Conservation (phyloP, 2,329 filamentous ascomycete genomes). For the Alternaria postmessia region DNA sequence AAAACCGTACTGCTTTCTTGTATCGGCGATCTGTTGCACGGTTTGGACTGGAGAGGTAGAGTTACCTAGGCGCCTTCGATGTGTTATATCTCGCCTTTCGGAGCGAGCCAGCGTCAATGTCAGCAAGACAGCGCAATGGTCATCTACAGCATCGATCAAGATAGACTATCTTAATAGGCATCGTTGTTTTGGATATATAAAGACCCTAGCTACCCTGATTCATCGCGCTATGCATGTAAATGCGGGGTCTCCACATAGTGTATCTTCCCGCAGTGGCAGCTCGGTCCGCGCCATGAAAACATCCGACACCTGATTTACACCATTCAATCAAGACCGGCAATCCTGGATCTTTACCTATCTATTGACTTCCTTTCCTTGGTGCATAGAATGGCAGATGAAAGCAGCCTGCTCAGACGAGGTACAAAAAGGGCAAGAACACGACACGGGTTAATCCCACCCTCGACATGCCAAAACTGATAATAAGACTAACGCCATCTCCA, state of each 20-base stretch:
- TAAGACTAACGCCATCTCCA: neutral
- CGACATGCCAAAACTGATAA: neutral
- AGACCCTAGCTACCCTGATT: neutral
- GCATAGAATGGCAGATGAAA: neutral
- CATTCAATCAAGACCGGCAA: neutral
- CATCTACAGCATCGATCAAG: neutral
- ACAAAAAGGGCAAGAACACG: constrained; percentile 15
- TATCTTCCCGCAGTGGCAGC: neutral
- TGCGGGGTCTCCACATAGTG: constrained; percentile 17
- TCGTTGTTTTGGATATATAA: neutral
- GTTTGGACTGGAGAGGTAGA: neutral
- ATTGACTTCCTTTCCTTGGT: neutral
- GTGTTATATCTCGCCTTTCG: neutral
- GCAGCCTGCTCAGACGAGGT: neutral
- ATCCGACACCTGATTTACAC: neutral
- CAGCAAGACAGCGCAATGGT: neutral
- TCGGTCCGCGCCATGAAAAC: neutral
- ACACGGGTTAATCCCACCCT: neutral
- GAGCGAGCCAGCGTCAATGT: neutral
- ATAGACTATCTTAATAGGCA: neutral
- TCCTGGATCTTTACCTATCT: neutral
- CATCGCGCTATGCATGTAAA: neutral
- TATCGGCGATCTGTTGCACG: neutral
- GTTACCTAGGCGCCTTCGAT: too few species aligned
- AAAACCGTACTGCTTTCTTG: neutral